phyloP scores from a whole-genome alignment of 352 stramenopile species.

The Phytophthora brassicae region DNA sequence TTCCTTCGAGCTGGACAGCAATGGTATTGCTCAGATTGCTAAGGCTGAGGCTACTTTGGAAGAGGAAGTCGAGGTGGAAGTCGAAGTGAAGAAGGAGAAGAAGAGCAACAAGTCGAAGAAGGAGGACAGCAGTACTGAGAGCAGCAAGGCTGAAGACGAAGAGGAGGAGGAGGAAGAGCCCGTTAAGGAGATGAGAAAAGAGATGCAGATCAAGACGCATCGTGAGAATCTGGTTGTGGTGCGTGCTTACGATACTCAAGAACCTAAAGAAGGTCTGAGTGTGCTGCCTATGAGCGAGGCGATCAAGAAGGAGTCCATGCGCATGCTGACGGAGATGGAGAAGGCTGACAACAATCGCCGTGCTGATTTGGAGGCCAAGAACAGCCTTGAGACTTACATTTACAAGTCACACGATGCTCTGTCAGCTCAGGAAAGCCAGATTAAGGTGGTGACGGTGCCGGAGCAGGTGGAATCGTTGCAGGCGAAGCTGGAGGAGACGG shows the following conservation, averaged over 20 bases:
- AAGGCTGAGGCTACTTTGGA: conserved; percentile 94
- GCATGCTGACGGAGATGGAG: conserved; percentile 68
- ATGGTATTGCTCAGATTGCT: conserved; percentile 88
- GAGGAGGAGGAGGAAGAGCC: conserved; percentile 42
- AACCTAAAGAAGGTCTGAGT: conserved; percentile 39
- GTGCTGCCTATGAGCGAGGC: conserved; percentile 66
- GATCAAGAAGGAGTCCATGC: conserved; percentile 68
- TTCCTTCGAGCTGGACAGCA: conserved; percentile 93
- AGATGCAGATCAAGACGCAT: conserved; percentile 90
- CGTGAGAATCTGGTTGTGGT: conserved; percentile 73
- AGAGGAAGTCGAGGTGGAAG: conserved; percentile 75
- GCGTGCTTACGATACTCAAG: conserved; percentile 36
- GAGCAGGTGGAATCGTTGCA: conserved; percentile 86
- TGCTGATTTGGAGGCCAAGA: conserved; percentile 85
- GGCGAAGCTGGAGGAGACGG: conserved; percentile 73
- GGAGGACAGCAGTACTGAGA: conserved; percentile 37
- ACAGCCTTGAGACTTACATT: conserved; percentile 93
- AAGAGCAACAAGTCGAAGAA: conserved; percentile 53
- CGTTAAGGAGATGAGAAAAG: conserved; percentile 50
- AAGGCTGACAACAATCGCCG: conserved; percentile 68
- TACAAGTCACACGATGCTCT: conserved; percentile 92
- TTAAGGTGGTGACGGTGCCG: conserved; percentile 77
- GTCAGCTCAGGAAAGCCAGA: conserved; percentile 65
- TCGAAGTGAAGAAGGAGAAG: conserved; percentile 64
- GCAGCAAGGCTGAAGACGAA: conserved; percentile 41